Base-by-base conservation (phyloP, 108 stramenopile genomes). In the Schizochytrium sp. region DNA sequence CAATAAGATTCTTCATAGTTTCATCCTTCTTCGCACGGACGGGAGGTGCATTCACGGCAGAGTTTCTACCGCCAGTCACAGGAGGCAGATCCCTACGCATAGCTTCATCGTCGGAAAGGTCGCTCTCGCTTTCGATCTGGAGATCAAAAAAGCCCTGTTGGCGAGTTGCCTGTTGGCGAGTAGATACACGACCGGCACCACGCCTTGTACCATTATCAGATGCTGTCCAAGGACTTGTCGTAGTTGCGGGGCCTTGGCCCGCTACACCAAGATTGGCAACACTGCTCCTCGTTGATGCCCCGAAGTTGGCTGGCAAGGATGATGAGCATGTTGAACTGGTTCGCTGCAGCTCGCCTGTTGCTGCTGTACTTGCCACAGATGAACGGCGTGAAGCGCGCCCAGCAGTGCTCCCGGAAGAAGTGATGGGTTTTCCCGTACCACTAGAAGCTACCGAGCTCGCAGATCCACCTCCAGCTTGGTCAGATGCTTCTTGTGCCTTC, bases 61-160 rank as follows among this genome's bases (percentile, higher is more conserved):
- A 60, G 19, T 60, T 60, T 60, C 19, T 17, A 60, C 19, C 59
- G 17, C 59, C 59, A 19, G 59, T 17, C 59, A n/a, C 59, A 17
- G 59, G 59, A 60, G 59, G 19, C 59, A 60, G 59, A 60, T 60
- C 19, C 28, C 28, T 28, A 50, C 76, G 50, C 47, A 53, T 5
- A 38, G 47, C 76, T 1, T 83, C 76, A 5, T 83, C 76, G 76
- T 83, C 76, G 10, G 49, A 47, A 53, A 49, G 50, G 17, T 83
- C 76, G 76, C 76, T 83, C 5, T 49, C 53, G 47, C 76, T 83
- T 38, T 83, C 76, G 15, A 83, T 55, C 28, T 83, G 76, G 50
- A 83, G 76, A 12, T 55, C 76, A 28, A 83, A 83, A 55, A 83
- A 83, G 0, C 76, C 76, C 28, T 49, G 53, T 28, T 83, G 76